Evolutionary conservation across 139 green algal species (phyloP), one percentile per base, ranked within the genome.

Genomic region (Chlorella ohadii): DNA sequence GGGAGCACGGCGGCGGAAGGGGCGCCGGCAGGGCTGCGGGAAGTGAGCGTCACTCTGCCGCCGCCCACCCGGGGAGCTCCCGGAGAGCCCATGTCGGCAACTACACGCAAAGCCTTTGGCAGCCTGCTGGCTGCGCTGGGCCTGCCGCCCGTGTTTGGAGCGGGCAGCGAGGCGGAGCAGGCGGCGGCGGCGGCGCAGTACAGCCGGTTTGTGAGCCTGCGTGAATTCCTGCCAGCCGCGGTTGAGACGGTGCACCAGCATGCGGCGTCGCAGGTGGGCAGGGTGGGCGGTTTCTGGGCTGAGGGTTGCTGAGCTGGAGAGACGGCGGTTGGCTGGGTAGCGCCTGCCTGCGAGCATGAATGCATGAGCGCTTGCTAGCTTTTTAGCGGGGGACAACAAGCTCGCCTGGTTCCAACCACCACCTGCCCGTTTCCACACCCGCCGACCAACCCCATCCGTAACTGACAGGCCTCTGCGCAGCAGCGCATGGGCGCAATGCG

Each of bases 41-140:
- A 84, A 33, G 76, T 87, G 20, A 59, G 44, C 19, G 27, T 89
- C 22, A 85, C 75, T 4, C 68, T 89, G 75, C 86, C 86, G 59
- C 86, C 82, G 17, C 86, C 82, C 15, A 86, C 70, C 6, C 67
- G 82, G n/a, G 72, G 68, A 25, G 70, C 64, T 16, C 77, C 84
- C 1, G 82, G 81, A 19, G 65, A 74, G 28, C 63, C 64, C 6
- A 39, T 88, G 31, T 74, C 82, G 4, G 25, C 19, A 15, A 44
- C 28, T 27, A 84, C 83, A n/a, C 86, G 84, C 34, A 79, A 79
- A 44, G 89, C 82, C 38, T 78, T 93, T 31, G 38, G 67, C 73
- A 87, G 87, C 76, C 86, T 93, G 68, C 75, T 93, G 41, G 73
- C 64, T 19, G 90, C 90, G 23, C 88, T 86, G 28, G 90, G 90